Evolutionary conservation across 2,329 filamentous ascomycete genomes (phyloP), one percentile per base, ranked within the genome.

Genomic region (Penicillium sp.): DNA sequence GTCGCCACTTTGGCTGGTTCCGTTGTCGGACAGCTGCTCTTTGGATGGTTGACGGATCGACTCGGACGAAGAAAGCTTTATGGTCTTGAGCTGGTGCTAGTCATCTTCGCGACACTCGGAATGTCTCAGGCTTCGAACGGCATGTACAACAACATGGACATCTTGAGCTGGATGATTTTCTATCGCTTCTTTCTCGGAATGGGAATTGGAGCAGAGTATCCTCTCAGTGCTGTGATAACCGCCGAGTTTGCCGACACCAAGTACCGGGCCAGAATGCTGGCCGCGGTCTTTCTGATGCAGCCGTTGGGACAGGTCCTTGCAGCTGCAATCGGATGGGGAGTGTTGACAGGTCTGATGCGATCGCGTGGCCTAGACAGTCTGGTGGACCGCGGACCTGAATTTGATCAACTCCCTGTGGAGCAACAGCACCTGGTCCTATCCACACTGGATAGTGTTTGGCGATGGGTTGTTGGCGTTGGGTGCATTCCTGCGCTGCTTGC

Each of bases 241-340:
- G 81, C 86, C 0, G 87, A 89, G 75, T 88, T 82, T 79, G 74
- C 69, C 50, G 62, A 63, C 16, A 69, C 60, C 2, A 62, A 57
- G 11, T 61, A 63, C 18, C 82, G 91, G 73, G 90, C 90, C 63
- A 89, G 89, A 63, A 94, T 94, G 87, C 91, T 94, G 86, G 89
- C 87, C 41, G 83, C 89, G 22, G 90, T 94, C 56, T 94, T 94
- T 70, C 89, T 90, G 68, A 92, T 92, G 88, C 91, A 95, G 74
- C 90, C 90, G 64, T 82, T 93, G 51, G 90, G 91, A 19, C 90
- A 94, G 75, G 85, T 93, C 51, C 81, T 81, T 24, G 90, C 88
- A 50, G 89, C 89, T 54, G 83, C 93, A 40, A 82, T 94, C 64
- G 88, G 90, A 75, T 81, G 94, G 50, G 89, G 93, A 69, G 83